Evolutionary conservation across 2,329 filamentous ascomycete species (phyloP).

Genomic region (Ceratocystis ficicola): DNA sequence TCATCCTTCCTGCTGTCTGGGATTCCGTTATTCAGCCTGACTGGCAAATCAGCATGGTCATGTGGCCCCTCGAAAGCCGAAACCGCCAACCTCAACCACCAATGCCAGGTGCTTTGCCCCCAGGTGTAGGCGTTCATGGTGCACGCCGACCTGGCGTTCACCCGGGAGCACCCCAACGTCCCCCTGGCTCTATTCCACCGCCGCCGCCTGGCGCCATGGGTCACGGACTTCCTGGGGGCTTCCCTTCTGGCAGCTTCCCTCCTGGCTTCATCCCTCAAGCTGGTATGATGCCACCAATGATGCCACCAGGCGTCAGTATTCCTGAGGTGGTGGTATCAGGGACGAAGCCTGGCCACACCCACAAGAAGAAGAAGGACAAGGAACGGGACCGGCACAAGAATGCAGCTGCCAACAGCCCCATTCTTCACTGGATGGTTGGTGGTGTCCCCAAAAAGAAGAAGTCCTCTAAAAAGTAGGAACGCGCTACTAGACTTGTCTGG

Average conservation of each 20-base stretch:
- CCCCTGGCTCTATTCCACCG: slow-evolving; percentile 8
- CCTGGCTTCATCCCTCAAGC: background rate
- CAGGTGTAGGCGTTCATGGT: background rate
- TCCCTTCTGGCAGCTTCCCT: slow-evolving; percentile 1
- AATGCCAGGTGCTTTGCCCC: background rate
- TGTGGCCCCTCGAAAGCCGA: slow-evolving; percentile 46
- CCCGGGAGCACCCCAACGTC: background rate
- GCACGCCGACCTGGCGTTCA: background rate
- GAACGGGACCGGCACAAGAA: background rate
- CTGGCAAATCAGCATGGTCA: slow-evolving; percentile 42
- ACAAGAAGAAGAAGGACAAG: slow-evolving; percentile 1
- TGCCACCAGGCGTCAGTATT: slow-evolving; percentile 1
- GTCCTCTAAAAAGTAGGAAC: slow-evolving; percentile 4
- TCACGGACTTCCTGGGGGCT: background rate
- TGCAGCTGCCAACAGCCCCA: background rate
- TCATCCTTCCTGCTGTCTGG: slow-evolving; percentile 68
- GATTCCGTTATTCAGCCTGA: slow-evolving; percentile 70
- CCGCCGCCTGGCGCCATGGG: background rate
- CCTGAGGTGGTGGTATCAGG: background rate
- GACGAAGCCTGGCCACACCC: background rate
- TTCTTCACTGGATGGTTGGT: background rate
- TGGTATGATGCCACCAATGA: slow-evolving; percentile 1
- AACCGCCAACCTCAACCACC: slow-evolving; percentile 19
- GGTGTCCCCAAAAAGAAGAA: slow-evolving; percentile 12
- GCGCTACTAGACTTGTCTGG: slow-evolving; percentile 10